Percentiles rank a stretch among this genome's conserved stretches.
Conservation (phyloP, 495 filamentous ascomycete species). For the Parachaetomium inaequale region DNA sequence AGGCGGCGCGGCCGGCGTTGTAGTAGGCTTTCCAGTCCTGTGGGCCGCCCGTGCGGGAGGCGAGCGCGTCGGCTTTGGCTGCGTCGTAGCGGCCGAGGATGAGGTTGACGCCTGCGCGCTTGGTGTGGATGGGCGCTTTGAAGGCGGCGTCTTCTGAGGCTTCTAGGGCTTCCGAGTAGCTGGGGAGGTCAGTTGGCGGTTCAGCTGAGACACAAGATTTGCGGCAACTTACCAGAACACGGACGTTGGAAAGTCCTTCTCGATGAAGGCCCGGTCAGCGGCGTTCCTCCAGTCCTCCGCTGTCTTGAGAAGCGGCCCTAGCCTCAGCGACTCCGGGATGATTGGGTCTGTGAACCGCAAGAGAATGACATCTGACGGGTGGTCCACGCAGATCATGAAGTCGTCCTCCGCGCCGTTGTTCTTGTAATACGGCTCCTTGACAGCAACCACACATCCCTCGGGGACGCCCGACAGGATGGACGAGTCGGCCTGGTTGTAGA, state of each 20-base stretch:
- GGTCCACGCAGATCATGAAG: conserved; percentile 52
- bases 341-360: conserved; percentile 26
- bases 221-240: conserved; percentile 31
- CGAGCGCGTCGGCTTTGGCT: conserved; percentile 44
- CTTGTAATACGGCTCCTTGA: conserved; percentile 55
- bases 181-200: conserved; percentile 12
- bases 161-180: conserved; percentile 36
- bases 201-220: not conserved
- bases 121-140: conserved; percentile 33
- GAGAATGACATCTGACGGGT: conserved; percentile 45
- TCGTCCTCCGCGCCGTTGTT: conserved; percentile 36
- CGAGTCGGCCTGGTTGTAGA: conserved; percentile 44
- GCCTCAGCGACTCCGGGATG: conserved; percentile 27
- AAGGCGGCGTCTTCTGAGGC: conserved; percentile 13
- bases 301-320: conserved; percentile 31
- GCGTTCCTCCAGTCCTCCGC: conserved; percentile 34
- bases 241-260: conserved; percentile 34
- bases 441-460: conserved; percentile 37
- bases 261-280: conserved; percentile 35
- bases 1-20: conserved; percentile 47
- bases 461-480: conserved; percentile 34
- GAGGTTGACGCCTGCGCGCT: conserved; percentile 48
- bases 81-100: conserved; percentile 45
- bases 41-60: conserved; percentile 24
- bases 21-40: conserved; percentile 49